Evolutionary conservation across 164 flowering plant genomes (phyloP), one percentile per base, ranked within the genome.

Genomic region (Magnolia kwangsiensis): DNA sequence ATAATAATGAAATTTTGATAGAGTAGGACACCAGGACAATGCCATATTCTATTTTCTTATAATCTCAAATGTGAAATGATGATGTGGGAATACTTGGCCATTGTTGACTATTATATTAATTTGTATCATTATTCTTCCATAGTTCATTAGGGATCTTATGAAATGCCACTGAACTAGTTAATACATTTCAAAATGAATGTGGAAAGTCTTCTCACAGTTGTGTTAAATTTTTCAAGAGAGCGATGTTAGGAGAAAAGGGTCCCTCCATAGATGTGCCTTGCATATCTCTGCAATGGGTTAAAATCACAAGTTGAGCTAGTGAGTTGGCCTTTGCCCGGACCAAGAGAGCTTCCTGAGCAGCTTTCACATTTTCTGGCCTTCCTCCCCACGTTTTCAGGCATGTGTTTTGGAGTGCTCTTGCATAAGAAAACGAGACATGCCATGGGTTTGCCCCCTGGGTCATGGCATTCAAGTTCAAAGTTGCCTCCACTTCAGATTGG

Each of bases 31-130:
- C 29, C 29, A 27, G 29, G 29, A 27, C 29, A 27, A 27, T 27
- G 29, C 1, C 29, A 1, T 27, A 27, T 27, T 27, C 29, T 27
- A 27, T 27, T 27, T 27, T 27, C 29, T 2, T 27, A 27, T 27
- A 27, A 27, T 27, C 29, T 1, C 29, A 27, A 27, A 27, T 27
- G 29, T 27, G 29, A 27, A 27, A 27, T 27, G 29, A 55, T 11
- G 61, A 55, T 55, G 16, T 55, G 61, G 63, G n/a, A 73, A 77
- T 84, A 91, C 99, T 95, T 90, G 88, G 58, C 92, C 91, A 84
- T 77, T 88, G 67, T 82, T 90, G 69, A 88, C 65, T 76, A 85
- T 78, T 14, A 96, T 77, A 87, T n/a, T n/a, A n/a, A n/a, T n/a
- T n/a, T n/a, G n/a, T n/a, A n/a, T n/a, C n/a, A n/a, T n/a, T n/a